Evolutionary conservation across 2,329 filamentous ascomycete genomes (phyloP).

Genomic region (Leptoxyphium fumago): DNA sequence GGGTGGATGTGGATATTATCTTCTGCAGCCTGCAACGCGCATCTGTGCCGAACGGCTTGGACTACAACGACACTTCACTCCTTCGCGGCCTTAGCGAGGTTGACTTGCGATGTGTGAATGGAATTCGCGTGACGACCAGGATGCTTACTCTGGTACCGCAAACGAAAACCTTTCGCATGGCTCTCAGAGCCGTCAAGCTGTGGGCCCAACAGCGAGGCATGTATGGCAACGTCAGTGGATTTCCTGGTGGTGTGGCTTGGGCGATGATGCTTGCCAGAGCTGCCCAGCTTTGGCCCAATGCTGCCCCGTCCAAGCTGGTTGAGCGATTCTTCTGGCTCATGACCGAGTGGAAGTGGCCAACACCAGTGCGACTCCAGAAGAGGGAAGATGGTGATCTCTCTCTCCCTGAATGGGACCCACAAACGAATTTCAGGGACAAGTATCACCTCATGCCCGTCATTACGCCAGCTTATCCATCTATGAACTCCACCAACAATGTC

Average conservation of each 20-base stretch:
- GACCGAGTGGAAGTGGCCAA: conserved; percentile 82
- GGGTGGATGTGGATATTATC: conserved; percentile 90
- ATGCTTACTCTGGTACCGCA: conserved; percentile 82
- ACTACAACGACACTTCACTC: conserved; percentile 69
- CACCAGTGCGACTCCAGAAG: conserved; percentile 77
- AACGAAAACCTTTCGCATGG: conserved; percentile 74
- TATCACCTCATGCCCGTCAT: conserved; percentile 96
- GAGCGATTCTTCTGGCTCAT: conserved; percentile 92
- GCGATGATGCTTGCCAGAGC: conserved; percentile 93
- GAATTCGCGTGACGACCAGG: conserved; percentile 85
- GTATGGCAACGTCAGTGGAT: conserved; percentile 92
- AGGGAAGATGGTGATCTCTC: conserved; percentile 71
- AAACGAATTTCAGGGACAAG: conserved; percentile 65
- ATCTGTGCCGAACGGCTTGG: conserved; percentile 42
- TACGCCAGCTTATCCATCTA: conserved; percentile 90
- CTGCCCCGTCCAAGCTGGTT: conserved; percentile 75
- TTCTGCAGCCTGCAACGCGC: conserved; percentile 30
- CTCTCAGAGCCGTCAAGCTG: conserved; percentile 81
- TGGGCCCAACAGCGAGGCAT: conserved; percentile 90
- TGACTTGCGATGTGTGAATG: conserved; percentile 81
- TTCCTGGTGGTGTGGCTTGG: conserved; percentile 93
- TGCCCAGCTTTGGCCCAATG: conserved; percentile 90
- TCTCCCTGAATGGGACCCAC: conserved; percentile 88
- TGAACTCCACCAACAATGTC: conserved; percentile 95
- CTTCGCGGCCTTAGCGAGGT: conserved; percentile 75